Evolutionary conservation across 129 eudicot species (phyloP), one percentile per base, ranked within the genome.

Genomic region (Ambrosia trifida): DNA sequence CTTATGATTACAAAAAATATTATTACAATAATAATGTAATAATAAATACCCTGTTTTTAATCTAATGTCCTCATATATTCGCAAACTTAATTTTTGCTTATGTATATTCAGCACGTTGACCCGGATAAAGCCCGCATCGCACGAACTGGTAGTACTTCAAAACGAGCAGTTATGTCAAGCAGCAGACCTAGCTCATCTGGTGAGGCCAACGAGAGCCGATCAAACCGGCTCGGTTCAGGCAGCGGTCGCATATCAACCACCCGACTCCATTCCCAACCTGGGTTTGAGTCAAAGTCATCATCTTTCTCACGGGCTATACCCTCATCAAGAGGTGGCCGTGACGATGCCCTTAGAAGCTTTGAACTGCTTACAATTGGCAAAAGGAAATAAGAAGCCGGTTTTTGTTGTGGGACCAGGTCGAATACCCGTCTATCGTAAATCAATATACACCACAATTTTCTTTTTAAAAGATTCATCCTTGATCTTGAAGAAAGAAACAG

Each of bases 111-210:
- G 98, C 91, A 81, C 52, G 84, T 71, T 70, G 98, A 87, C 64
- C 33, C 84, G 28, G 98, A 87, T 72, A 85, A 88, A 86, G 89
- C 83, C 3, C 89, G 91, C 30, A 67, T 80, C 30, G 77, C 96
- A 66, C 77, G 95, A 50, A 67, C 80, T 2, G 84, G 85, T 0
- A 87, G 96, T 72, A 51, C 85, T 58, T 89, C 98, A 64, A 92
- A 83, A 75, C 76, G 98, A 76, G 89, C 90, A 5, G 84, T 83
- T 0, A 43, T 81, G 41, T 78, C 95, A 35, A 76, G 91, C 79
- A 89, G 96, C 84, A 71, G 95, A 64, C 98, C 98, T 9, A 83
- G 95, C 84, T 92, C 98, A 38, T 86, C 96, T 14, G 89, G 91
- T 0, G 96, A 92, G 74, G 86, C 91, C 24, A 75, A 51, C 63